Base-by-base conservation (phyloP, 139 green algal genomes). In the Astrephomene gubernaculifera region DNA sequence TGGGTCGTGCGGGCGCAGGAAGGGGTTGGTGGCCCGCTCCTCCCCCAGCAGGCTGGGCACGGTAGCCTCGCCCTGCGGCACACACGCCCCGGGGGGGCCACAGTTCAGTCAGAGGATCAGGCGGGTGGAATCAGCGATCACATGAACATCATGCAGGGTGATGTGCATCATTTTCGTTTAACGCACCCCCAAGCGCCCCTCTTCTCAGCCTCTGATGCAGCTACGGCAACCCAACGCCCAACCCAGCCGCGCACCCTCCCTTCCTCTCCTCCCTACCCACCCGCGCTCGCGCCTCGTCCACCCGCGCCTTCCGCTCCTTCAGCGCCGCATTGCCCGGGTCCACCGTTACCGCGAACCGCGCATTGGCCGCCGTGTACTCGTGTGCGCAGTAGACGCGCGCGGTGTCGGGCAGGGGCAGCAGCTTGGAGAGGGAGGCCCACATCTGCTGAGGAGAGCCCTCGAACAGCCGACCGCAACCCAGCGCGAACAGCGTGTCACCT, bases 391-490 rank as follows among this genome's bases (percentile, higher is more conserved):
- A 98, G 4, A 98, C 95, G 0, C 53, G 61, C 6, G 95, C 96
- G 45, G 93, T 85, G 29, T 79, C 88, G 7, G 96, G 94, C 71
- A 99, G 91, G 21, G 73, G 53, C 44, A 90, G 52, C 61, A 98
- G 76, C 91, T 97, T 98, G n/a, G 82, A 92, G 41, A 98, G 89
- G 4, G 90, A 95, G 29, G 49, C 44, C 93, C 93, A 97, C 96
- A 98, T 98, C 86, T 90, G 76, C 49, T 92, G 35, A 1, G 93
- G 89, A 33, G 71, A 94, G 67, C 96, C 96, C 84, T 99, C 96
- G 93, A 99, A 99, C 72, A 98, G 88, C 8, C 96, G 90, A 0
- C 96, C 96, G 85, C 96, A 98, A 33, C 96, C 96, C 71, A 99
- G 87, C 0, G 92, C 88, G 84, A 99, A 99, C 29, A 99, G 90